A percentile compares a stretch with the other conserved stretches of the same genome.
phyloP scores from a whole-genome alignment of 2,329 filamentous ascomycete genomes.

The Didymella exigua region DNA sequence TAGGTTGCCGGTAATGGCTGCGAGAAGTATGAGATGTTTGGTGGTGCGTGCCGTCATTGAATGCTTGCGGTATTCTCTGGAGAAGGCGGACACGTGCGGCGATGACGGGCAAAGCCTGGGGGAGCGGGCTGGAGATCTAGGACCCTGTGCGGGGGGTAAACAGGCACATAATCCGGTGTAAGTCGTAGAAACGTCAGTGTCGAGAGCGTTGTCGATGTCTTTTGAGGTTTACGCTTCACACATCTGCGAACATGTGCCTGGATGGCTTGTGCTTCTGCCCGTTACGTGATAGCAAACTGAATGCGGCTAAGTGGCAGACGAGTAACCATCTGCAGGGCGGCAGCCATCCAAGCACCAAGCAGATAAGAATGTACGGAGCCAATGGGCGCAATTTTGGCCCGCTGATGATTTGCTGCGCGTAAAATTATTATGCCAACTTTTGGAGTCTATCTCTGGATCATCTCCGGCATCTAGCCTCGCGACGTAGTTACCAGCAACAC shows the following conservation, averaged over 20 bases:
- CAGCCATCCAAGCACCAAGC: constrained; percentile 21
- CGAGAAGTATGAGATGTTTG: constrained; percentile 51
- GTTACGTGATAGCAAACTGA: constrained; percentile 36
- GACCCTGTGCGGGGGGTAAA: constrained; percentile 27
- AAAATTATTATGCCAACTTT: constrained; percentile 43
- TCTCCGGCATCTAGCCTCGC: constrained; percentile 25
- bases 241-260: constrained; percentile 41
- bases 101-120: constrained; percentile 22
- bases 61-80: constrained; percentile 23
- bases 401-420: constrained; percentile 35
- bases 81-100: constrained; percentile 14
- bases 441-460: constrained; percentile 30
- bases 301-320: constrained; percentile 25
- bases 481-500: constrained; percentile 19
- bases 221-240: constrained; percentile 35
- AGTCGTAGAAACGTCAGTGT: constrained; percentile 20
- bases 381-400: constrained; percentile 33
- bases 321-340: constrained; percentile 18
- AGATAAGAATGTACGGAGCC: constrained; percentile 40
- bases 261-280: constrained; percentile 25
- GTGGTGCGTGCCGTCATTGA: constrained; percentile 53
- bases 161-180: constrained; percentile 31
- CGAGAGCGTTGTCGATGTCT: constrained; percentile 35
- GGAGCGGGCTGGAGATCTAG: constrained; percentile 28
- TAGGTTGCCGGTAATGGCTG: constrained; percentile 48